Evolutionary conservation across 192 early-diverging fungal genomes (phyloP).

Genomic region (Entomortierella beljakovae): DNA sequence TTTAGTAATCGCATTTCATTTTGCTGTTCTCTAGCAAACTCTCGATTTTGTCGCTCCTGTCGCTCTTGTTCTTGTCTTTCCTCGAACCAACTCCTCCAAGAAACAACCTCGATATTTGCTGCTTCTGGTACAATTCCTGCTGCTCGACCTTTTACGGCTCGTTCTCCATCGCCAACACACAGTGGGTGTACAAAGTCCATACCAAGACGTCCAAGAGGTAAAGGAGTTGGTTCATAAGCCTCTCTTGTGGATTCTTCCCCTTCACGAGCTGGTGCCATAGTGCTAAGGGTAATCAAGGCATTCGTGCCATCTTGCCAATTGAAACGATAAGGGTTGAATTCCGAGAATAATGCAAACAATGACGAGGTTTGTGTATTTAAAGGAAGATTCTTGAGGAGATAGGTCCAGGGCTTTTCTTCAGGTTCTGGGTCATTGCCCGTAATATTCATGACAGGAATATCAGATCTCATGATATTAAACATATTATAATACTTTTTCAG

Average conservation of each 20-base stretch:
- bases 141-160: slow-evolving; percentile 31
- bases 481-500: slow-evolving; percentile 63
- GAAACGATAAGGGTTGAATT: slow-evolving; percentile 58
- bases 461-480: slow-evolving; percentile 75
- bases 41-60: slow-evolving; percentile 18
- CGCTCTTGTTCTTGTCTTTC: slow-evolving; percentile 25
- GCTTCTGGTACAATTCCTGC: slow-evolving; percentile 54
- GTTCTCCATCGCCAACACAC: slow-evolving; percentile 31
- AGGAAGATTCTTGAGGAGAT: slow-evolving; percentile 68
- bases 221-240: slow-evolving; percentile 10
- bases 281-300: slow-evolving; percentile 66
- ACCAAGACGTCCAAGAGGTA: slow-evolving; percentile 54
- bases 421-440: slow-evolving; percentile 60
- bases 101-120: slow-evolving; percentile 54
- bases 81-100: slow-evolving; percentile 49
- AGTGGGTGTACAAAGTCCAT: slow-evolving; percentile 44
- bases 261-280: slow-evolving; percentile 12
- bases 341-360: slow-evolving; percentile 60
- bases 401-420: slow-evolving; percentile 57
- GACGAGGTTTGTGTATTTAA: slow-evolving; percentile 54
- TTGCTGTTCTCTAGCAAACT: slow-evolving; percentile 5
- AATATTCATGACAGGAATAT: slow-evolving; percentile 69
- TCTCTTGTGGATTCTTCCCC: slow-evolving; percentile 11
- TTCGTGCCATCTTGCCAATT: slow-evolving; percentile 62
- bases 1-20: not conserved